Conservation (phyloP, 352 stramenopile genomes). For the Phytophthora citrophthora region DNA sequence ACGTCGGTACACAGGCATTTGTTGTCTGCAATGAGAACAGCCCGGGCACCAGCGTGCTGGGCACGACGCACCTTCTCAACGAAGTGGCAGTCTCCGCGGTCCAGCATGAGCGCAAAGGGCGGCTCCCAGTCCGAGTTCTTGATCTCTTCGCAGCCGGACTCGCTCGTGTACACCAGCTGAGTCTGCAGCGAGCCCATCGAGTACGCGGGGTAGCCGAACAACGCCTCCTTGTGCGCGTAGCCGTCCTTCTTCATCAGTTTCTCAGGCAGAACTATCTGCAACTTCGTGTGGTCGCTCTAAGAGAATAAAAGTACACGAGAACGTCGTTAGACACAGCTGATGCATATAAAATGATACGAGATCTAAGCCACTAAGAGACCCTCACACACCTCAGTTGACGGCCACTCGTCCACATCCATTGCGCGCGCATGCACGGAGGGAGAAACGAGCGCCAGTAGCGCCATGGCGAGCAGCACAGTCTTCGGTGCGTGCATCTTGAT, state of each 20-base stretch:
- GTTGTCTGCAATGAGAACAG: conserved; percentile 97
- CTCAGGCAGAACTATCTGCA: conserved; percentile 89
- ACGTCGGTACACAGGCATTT: conserved; percentile 94
- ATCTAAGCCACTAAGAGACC: not conserved
- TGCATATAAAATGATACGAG: not conserved
- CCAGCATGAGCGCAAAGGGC: conserved; percentile 96
- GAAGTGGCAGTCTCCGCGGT: conserved; percentile 97
- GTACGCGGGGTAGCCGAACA: conserved; percentile 97
- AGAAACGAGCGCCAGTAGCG: conserved; percentile 28
- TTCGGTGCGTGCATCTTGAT: conserved; percentile 30
- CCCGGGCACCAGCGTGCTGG: conserved; percentile 93
- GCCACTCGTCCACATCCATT: conserved; percentile 87
- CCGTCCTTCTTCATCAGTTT: conserved; percentile 92
- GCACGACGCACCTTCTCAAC: conserved; percentile 94
- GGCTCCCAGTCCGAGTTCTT: conserved; percentile 82
- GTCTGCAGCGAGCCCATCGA: conserved; percentile 85
- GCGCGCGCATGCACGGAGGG: conserved; percentile 39
- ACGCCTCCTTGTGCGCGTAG: conserved; percentile 96
- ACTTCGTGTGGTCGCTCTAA: conserved; percentile 88
- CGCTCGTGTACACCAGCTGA: conserved; percentile 91
- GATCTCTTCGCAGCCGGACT: conserved; percentile 84
- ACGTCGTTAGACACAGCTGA: conserved; percentile 7
- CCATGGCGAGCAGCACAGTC: conserved; percentile 24
- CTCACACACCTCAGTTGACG: conserved; percentile 71
- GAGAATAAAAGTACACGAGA: not conserved